Evolutionary conservation across 352 stramenopile genomes (phyloP), one percentile per base, ranked within the genome.

Genomic region (Sclerospora graminicola): DNA sequence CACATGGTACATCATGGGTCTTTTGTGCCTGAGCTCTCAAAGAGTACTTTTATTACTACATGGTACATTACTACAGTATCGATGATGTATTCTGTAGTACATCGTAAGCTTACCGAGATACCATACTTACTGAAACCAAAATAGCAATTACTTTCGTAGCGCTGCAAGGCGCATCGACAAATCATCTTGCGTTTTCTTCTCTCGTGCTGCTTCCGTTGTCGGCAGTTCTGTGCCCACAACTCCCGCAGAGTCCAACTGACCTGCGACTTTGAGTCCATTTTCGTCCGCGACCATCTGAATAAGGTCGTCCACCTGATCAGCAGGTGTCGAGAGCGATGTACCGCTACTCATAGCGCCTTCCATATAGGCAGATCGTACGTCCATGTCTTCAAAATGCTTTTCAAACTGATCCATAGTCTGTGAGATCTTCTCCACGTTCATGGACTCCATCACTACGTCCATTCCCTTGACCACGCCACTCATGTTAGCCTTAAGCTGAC

Each of bases 351-450:
- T 99, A 41, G 95, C 86, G 40, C 89, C 77, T 48, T 98, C 95
- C 95, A 99, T 98, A 69, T 98, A 99, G 27, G 89, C 91, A 6
- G 91, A 80, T 32, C 95, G 94, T 28, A 99, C 95, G 68, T 99
- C 96, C 67, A 99, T 89, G 67, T 98, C 92, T 59, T 99, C 95
- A 74, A 98, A 99, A 69, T 99, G 95, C 59, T 96, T 81, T 63
- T 99, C 96, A 60, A 99, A 99, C 64, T 98, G 90, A 51, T 99
- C 94, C 94, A 98, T 98, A 4, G 88, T 95, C 48, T 91, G 73
- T 41, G 82, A 94, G 47, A 98, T 97, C 69, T 98, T 95, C 57
- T 98, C 92, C 23, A 98, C 82, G 62, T 99, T 93, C 95, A 99
- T 99, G 8, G 76, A 89, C 40, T 90, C 84, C 68, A 99, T 86